A percentile compares a stretch with the other conserved stretches of the same genome.
Evolutionary conservation across 345 rosid genomes (phyloP).

Genomic region (Alliaria petiolata): DNA sequence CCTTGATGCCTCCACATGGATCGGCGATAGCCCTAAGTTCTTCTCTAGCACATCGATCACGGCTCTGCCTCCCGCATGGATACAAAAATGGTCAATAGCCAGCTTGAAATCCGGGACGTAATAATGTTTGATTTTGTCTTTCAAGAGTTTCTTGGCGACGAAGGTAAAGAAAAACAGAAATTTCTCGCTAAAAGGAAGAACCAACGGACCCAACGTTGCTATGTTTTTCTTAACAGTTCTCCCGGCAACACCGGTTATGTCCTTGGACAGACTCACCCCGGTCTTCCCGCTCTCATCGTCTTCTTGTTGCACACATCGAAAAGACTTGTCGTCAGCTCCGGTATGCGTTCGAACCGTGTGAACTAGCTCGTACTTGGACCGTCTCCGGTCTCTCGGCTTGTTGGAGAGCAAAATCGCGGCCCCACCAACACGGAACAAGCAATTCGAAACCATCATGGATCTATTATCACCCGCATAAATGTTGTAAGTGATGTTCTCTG

Average conservation of each 20-base stretch:
- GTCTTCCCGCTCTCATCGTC: conserved; percentile 58
- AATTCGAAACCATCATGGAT: conserved; percentile 71
- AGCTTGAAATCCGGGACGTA: conserved; percentile 80
- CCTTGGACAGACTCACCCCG: conserved; percentile 63
- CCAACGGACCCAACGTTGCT: conserved; percentile 70
- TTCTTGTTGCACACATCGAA: conserved; percentile 61
- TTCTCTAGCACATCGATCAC: conserved; percentile 89
- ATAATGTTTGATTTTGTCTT: conserved; percentile 55
- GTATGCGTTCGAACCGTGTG: conserved; percentile 67
- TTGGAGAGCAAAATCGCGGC: conserved; percentile 62
- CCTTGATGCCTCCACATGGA: conserved; percentile 72
- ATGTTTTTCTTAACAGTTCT: conserved; percentile 62
- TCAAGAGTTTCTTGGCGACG: conserved; percentile 53
- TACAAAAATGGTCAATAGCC: conserved; percentile 80
- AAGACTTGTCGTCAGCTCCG: conserved; percentile 70
- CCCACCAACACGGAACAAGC: conserved; percentile 67
- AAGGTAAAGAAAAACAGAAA: conserved; percentile 56
- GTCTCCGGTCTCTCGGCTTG: conserved; percentile 41
- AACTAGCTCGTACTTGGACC: conserved; percentile 62
- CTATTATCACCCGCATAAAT: conserved; percentile 68
- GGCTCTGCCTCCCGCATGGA: conserved; percentile 82
- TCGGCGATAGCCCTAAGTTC: conserved; percentile 60
- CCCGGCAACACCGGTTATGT: conserved; percentile 66
- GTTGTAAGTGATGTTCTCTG: conserved; percentile 66
- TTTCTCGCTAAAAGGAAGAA: conserved; percentile 81